A percentile compares a stretch with the other conserved stretches of the same genome.
Evolutionary conservation across 768 basidiomycete genomes (phyloP).

Genomic region (Pulveroboletus sp.): DNA sequence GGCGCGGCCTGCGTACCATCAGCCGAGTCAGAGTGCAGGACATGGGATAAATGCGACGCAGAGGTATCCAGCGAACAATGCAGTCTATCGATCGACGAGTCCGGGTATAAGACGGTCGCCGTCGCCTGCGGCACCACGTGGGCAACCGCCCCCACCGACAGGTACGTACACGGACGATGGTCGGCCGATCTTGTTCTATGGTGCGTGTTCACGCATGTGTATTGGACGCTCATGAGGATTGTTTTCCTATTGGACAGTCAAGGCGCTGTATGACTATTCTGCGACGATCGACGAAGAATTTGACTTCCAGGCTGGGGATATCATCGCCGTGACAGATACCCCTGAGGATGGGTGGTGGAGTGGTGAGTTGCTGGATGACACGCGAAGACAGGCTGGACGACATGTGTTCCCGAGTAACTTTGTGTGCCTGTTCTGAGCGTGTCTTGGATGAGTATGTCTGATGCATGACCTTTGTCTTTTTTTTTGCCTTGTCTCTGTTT

Average conservation of each 20-base stretch:
- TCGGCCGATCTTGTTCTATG: slow-evolving; percentile 79
- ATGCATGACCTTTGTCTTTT: too few relatives aligned
- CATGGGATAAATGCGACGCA: slow-evolving; percentile 33
- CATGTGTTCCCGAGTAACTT: slow-evolving; percentile 89
- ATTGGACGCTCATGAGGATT: neutral
- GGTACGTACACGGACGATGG: slow-evolving; percentile 82
- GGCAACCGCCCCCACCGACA: slow-evolving; percentile 46
- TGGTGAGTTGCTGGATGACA: slow-evolving; percentile 78
- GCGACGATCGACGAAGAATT: slow-evolving; percentile 91
- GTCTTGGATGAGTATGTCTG: neutral
- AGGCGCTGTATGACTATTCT: slow-evolving; percentile 83
- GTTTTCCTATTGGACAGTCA: slow-evolving; percentile 45
- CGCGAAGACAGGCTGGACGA: slow-evolving; percentile 61
- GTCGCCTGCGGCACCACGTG: slow-evolving; percentile 41
- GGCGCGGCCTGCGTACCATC: slow-evolving; percentile 4
- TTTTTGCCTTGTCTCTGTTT: neutral
- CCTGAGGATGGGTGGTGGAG: slow-evolving; percentile 99
- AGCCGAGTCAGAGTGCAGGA: slow-evolving; percentile 11
- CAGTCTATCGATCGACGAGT: slow-evolving; percentile 40
- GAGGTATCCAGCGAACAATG: slow-evolving; percentile 21
- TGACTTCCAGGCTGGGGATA: slow-evolving; percentile 91
- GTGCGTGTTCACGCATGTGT: slow-evolving; percentile 40
- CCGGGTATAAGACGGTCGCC: slow-evolving; percentile 44
- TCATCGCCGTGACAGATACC: slow-evolving; percentile 91
- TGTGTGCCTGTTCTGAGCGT: slow-evolving; percentile 63